phyloP scores from a whole-genome alignment of 2,329 filamentous ascomycete species.

The Apiospora arundinis region DNA sequence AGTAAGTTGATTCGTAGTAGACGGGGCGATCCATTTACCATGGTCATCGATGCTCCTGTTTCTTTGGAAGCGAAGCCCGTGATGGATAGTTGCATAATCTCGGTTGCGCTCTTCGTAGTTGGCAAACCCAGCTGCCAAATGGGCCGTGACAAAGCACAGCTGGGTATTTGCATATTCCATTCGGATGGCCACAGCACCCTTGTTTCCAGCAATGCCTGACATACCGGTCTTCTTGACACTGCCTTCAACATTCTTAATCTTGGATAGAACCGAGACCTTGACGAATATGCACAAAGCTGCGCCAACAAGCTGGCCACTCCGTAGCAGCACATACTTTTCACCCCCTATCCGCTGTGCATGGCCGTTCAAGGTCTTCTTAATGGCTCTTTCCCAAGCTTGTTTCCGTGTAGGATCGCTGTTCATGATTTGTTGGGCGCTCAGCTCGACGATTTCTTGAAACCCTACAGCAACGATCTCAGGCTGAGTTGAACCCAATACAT shows the following conservation, averaged over 20 bases:
- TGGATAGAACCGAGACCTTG: slow-evolving; percentile 74
- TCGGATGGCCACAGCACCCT: slow-evolving; percentile 94
- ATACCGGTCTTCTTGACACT: slow-evolving; percentile 93
- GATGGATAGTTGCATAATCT: slow-evolving; percentile 88
- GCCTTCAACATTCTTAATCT: slow-evolving; percentile 97
- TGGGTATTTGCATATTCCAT: slow-evolving; percentile 94
- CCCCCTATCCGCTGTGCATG: slow-evolving; percentile 69
- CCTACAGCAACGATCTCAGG: slow-evolving; percentile 90
- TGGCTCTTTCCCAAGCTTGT: slow-evolving; percentile 84
- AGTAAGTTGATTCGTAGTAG: neutral
- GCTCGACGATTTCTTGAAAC: slow-evolving; percentile 97
- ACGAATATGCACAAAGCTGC: slow-evolving; percentile 93
- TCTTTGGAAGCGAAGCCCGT: slow-evolving; percentile 87
- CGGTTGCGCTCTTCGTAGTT: slow-evolving; percentile 97
- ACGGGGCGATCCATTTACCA: slow-evolving; percentile 51
- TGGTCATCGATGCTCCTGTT: slow-evolving; percentile 93
- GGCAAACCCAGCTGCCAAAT: slow-evolving; percentile 92
- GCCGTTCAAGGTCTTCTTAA: slow-evolving; percentile 77
- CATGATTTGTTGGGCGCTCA: slow-evolving; percentile 98
- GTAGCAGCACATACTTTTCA: slow-evolving; percentile 85
- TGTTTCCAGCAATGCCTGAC: slow-evolving; percentile 97
- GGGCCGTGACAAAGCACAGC: slow-evolving; percentile 94
- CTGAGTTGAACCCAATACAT: slow-evolving; percentile 61
- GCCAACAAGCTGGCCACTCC: slow-evolving; percentile 93
- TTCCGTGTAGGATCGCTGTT: slow-evolving; percentile 91